Evolutionary conservation across 2,329 filamentous ascomycete genomes (phyloP).

Genomic region (Alternaria novae-zelandiae): DNA sequence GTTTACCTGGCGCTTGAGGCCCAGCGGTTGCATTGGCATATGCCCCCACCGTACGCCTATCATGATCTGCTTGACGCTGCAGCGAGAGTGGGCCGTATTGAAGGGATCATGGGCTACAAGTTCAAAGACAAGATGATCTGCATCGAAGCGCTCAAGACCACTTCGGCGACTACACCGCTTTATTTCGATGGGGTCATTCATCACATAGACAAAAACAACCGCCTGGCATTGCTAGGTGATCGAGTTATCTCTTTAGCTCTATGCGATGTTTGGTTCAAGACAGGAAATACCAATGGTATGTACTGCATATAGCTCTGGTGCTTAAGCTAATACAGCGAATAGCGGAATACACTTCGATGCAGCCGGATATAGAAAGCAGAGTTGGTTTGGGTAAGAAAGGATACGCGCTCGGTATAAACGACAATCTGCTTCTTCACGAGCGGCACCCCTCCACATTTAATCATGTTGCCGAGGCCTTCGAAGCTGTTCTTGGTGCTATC

Average conservation of each 20-base stretch:
- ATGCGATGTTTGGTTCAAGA: slow-evolving; percentile 25
- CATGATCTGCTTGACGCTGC: slow-evolving; percentile 26
- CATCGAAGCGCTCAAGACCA: slow-evolving; percentile 27
- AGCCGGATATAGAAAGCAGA: slow-evolving; percentile 2
- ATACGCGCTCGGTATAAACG: slow-evolving; percentile 11
- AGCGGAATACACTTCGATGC: slow-evolving; percentile 14
- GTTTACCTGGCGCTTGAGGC: slow-evolving; percentile 13
- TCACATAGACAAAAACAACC: slow-evolving; percentile 18
- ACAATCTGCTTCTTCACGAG: slow-evolving; percentile 7
- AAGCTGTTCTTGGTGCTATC: slow-evolving; percentile 31
- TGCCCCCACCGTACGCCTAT: slow-evolving; percentile 2
- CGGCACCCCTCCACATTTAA: background rate
- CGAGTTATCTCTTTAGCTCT: slow-evolving; percentile 19
- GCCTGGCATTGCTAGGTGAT: slow-evolving; percentile 33
- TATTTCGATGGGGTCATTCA: slow-evolving; percentile 19
- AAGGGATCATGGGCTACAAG: slow-evolving; percentile 23
- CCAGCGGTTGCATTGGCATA: slow-evolving; percentile 5
- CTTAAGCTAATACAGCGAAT: background rate
- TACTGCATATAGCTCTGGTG: background rate
- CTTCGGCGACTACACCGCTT: slow-evolving; percentile 6
- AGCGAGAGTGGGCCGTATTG: slow-evolving; percentile 19
- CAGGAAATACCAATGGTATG: slow-evolving; percentile 14
- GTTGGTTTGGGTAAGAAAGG: slow-evolving; percentile 9
- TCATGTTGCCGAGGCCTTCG: slow-evolving; percentile 26
- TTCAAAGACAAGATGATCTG: slow-evolving; percentile 28